A percentile compares a stretch with the other conserved stretches of the same genome.
Conservation (phyloP, 768 basidiomycete species). For the Tricholoma hemisulphureum region DNA sequence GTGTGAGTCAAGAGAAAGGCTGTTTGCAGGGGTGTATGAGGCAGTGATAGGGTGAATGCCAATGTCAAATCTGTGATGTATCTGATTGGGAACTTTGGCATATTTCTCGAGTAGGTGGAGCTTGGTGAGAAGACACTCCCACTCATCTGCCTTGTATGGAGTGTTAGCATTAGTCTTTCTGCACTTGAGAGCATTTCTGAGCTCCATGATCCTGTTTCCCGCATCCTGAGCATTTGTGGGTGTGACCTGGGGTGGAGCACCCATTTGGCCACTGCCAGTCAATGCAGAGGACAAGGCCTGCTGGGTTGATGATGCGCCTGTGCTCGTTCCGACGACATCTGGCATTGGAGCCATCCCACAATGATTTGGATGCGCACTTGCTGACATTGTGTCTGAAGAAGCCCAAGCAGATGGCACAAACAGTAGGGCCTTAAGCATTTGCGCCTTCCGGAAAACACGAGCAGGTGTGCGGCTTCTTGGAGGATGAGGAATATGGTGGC, state of each 20-base stretch:
- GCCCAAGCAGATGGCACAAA: not conserved
- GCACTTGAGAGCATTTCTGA: too few relatives aligned
- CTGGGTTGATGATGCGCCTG: too few relatives aligned
- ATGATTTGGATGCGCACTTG: not conserved
- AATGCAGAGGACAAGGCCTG: too few relatives aligned
- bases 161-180: too few relatives aligned
- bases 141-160: not conserved
- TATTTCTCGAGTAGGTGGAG: too few relatives aligned
- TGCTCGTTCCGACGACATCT: not conserved
- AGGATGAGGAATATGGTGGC: not conserved
- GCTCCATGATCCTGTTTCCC: too few relatives aligned
- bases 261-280: too few relatives aligned
- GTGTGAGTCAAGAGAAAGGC: too few relatives aligned
- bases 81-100: too few relatives aligned
- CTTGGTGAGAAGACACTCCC: not conserved
- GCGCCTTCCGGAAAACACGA: not conserved
- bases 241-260: too few relatives aligned
- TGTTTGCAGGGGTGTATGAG: conserved; percentile 15
- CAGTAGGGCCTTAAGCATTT: not conserved
- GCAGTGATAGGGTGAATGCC: not conserved
- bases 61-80: not conserved
- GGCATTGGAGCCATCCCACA: not conserved
- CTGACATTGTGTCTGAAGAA: not conserved
- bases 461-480: not conserved
- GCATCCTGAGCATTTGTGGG: too few relatives aligned